Evolutionary conservation across 2,329 filamentous ascomycete species (phyloP).

Genomic region (Penicillium sp.): DNA sequence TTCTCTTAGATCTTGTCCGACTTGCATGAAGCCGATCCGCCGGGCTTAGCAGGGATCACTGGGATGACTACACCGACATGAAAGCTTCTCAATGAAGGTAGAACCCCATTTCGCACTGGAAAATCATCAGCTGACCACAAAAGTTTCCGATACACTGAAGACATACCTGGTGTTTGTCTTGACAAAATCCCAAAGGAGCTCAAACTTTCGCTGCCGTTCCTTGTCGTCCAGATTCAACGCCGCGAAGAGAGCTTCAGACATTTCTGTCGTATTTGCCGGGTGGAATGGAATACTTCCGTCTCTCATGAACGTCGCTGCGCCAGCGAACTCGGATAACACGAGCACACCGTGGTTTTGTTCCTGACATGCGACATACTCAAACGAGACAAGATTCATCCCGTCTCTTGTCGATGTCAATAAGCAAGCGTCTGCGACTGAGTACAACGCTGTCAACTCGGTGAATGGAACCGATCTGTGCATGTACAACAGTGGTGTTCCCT

Average conservation of each 20-base stretch:
- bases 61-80: constrained; percentile 11
- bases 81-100: constrained; percentile 28
- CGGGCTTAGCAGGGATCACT: constrained; percentile 4
- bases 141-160: not conserved
- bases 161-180: constrained; percentile 78
- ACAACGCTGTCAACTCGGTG: constrained; percentile 88
- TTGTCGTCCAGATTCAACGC: constrained; percentile 84
- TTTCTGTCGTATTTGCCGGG: constrained; percentile 90
- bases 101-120: constrained; percentile 35
- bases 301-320: constrained; percentile 79
- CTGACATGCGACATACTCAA: constrained; percentile 94
- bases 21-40: not conserved
- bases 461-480: constrained; percentile 92
- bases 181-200: constrained; percentile 82
- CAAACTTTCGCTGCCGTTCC: constrained; percentile 74
- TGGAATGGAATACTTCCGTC: constrained; percentile 89
- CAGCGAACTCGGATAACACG: constrained; percentile 91
- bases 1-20: no score
- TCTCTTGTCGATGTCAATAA: constrained; percentile 87
- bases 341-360: constrained; percentile 82
- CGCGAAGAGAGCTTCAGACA: constrained; percentile 81
- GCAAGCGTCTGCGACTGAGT: constrained; percentile 83
- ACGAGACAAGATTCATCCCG: constrained; percentile 96
- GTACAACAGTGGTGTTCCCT: constrained; percentile 95
- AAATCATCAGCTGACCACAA: not conserved